phyloP scores from a whole-genome alignment of 805 yeast species.

The Sungouiozyma ichnusensis region DNA sequence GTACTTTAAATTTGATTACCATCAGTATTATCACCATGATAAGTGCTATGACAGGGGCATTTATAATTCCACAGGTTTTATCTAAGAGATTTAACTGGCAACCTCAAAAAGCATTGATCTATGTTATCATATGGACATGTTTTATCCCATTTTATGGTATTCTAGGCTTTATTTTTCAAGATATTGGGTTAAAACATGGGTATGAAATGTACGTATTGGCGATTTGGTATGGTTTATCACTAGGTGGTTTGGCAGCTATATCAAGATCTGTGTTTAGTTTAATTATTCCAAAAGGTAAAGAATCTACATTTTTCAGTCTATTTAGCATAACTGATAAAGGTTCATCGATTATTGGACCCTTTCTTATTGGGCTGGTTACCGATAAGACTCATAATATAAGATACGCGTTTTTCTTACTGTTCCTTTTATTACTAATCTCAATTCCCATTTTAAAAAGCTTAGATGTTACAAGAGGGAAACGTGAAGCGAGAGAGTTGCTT shows the following conservation, averaged over 20 bases:
- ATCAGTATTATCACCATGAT: slow-evolving; percentile 58
- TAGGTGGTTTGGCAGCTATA: slow-evolving; percentile 64
- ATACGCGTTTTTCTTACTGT: slow-evolving; percentile 57
- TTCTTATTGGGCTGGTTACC: slow-evolving; percentile 59
- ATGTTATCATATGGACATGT: slow-evolving; percentile 49
- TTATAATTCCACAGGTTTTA: slow-evolving; percentile 39
- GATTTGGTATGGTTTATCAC: slow-evolving; percentile 62
- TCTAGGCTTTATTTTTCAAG: slow-evolving; percentile 46
- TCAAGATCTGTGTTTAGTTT: slow-evolving; percentile 59
- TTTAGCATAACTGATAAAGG: slow-evolving; percentile 77
- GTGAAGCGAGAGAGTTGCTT: slow-evolving; percentile 38
- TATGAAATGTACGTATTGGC: slow-evolving; percentile 62
- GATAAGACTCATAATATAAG: slow-evolving; percentile 67
- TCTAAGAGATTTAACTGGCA: slow-evolving; percentile 30
- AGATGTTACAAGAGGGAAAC: slow-evolving; percentile 52
- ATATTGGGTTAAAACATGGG: slow-evolving; percentile 50
- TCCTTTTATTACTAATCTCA: slow-evolving; percentile 42
- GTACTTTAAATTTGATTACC: slow-evolving; percentile 51
- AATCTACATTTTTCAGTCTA: slow-evolving; percentile 63
- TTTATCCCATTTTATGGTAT: slow-evolving; percentile 65
- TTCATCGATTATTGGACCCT: slow-evolving; percentile 64
- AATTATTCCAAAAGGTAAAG: slow-evolving; percentile 66
- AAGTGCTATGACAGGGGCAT: slow-evolving; percentile 60
- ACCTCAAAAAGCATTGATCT: slow-evolving; percentile 40
- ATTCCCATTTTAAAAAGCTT: slow-evolving; percentile 46